A percentile compares a stretch with the other conserved stretches of the same genome.
phyloP scores from a whole-genome alignment of 208 protist species.

The Angomonas ambiguus region DNA sequence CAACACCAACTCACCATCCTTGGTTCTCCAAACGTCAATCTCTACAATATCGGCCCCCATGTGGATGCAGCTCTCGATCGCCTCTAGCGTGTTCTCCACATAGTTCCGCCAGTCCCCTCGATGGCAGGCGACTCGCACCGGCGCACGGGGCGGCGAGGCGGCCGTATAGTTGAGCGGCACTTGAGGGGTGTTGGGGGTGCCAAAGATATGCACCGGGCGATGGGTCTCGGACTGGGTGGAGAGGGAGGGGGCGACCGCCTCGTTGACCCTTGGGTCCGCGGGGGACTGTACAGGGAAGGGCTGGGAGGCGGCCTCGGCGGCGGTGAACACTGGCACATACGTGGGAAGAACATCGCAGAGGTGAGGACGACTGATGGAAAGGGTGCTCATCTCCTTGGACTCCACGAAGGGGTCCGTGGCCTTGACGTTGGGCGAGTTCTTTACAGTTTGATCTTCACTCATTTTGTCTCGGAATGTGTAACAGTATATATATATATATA shows the following conservation, averaged over 20 bases:
- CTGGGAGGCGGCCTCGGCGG: background rate
- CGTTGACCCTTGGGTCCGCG: conserved; percentile 4
- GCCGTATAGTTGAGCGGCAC: background rate
- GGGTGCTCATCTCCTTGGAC: background rate
- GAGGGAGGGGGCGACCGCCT: conserved; percentile 22
- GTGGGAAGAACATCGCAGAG: background rate
- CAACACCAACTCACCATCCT: conserved; percentile 49
- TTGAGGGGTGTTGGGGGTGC: conserved; percentile 21
- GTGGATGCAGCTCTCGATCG: conserved; percentile 51
- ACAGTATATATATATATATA: no score
- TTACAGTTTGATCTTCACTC: conserved; percentile 25
- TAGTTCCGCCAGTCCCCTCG: conserved; percentile 72
- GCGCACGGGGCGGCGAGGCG: background rate
- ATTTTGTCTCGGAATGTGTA: no score
- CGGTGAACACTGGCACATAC: background rate
- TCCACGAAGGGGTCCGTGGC: background rate
- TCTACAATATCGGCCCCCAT: conserved; percentile 70
- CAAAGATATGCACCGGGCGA: conserved; percentile 21
- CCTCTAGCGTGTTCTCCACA: conserved; percentile 72
- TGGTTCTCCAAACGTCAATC: conserved; percentile 58
- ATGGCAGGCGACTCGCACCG: conserved; percentile 56
- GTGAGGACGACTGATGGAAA: background rate
- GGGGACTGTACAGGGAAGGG: background rate
- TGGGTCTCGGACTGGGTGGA: no score
- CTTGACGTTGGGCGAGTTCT: conserved; percentile 27